phyloP scores from a whole-genome alignment of 225 moss, liverwort and hornwort species.

The Pseudoscleropodium purum region DNA sequence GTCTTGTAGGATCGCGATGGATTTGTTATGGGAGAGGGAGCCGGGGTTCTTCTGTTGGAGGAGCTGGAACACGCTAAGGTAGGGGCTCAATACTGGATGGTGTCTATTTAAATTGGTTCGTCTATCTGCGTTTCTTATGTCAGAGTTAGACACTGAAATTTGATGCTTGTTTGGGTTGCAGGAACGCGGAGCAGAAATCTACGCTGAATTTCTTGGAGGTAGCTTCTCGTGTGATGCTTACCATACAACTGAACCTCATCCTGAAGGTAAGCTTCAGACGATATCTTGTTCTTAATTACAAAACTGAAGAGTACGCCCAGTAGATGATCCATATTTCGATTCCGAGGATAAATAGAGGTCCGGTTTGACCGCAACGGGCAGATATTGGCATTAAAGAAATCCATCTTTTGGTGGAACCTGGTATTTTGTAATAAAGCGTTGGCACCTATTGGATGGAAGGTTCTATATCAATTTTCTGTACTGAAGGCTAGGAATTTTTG shows the following conservation, averaged over 20 bases:
- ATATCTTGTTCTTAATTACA: background rate
- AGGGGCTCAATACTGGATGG: background rate
- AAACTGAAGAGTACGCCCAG: background rate
- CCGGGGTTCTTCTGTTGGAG: constrained; percentile 77
- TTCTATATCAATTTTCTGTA: background rate
- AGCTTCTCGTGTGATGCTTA: constrained; percentile 96
- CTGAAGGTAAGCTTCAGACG: constrained; percentile 40
- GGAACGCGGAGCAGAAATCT: constrained; percentile 83
- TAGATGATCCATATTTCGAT: background rate
- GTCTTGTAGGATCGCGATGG: constrained; percentile 71
- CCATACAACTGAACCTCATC: constrained; percentile 92
- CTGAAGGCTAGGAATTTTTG: background rate
- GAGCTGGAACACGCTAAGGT: constrained; percentile 94
- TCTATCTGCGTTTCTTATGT: background rate
- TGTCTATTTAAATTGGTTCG: background rate
- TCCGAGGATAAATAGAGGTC: background rate
- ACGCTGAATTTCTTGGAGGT: constrained; percentile 90
- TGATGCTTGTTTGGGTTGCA: constrained; percentile 12
- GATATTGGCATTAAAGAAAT: background rate
- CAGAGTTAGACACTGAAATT: background rate
- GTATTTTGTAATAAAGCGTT: background rate
- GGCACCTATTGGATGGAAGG: background rate
- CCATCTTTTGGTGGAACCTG: background rate
- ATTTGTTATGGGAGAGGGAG: constrained; percentile 95
- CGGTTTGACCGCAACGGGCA: background rate